Evolutionary conservation across 1,284 basidiomycete species (phyloP), one percentile per base, ranked within the genome.

Genomic region (Puccinia brachypodii): DNA sequence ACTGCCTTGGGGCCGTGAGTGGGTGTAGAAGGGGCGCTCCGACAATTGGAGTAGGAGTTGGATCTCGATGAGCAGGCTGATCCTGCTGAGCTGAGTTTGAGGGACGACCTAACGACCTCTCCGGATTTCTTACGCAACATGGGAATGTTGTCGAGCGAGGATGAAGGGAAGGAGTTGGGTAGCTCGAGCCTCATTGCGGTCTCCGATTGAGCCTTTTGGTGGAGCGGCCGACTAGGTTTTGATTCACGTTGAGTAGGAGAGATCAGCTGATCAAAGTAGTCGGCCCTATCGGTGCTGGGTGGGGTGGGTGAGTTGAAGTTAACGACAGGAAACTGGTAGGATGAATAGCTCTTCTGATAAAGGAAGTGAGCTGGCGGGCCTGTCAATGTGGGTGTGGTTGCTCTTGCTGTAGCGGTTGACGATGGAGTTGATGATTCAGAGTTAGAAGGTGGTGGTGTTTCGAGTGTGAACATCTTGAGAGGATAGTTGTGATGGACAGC

Each of bases 121-220:
- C 95, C 94, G 33, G 94, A 94, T 88, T 97, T 97, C 87, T 96
- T 97, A 82, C 94, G 90, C 47, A 93, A 88, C 81, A 92, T 85
- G 1, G 64, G 60, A 0, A 33, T 68, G 13, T 25, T 56, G 14
- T 79, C 42, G 40, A 56, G 19, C 1, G 64, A 71, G n/a, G 16
- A 40, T 36, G 31, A 58, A 9, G 58, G 28, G 53, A n/a, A 22
- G 13, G 33, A 33, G 36, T 22, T 6, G n/a, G 58, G 25, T 36
- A 77, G 33, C 9, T 77, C 25, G 44, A 77, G 58, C 19, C 62
- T 16, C 58, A 77, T 77, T 31, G 19, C 6, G 3, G 66, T 42
- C n/a, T 79, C 77, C 4, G 77, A 79, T 16, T 58, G 50, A 22
- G 77, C 40, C 44, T 79, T 79, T 22, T 79, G 77, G 31, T 79